phyloP scores from a whole-genome alignment of 2,329 filamentous ascomycete genomes.

The Elsinoe perseae region DNA sequence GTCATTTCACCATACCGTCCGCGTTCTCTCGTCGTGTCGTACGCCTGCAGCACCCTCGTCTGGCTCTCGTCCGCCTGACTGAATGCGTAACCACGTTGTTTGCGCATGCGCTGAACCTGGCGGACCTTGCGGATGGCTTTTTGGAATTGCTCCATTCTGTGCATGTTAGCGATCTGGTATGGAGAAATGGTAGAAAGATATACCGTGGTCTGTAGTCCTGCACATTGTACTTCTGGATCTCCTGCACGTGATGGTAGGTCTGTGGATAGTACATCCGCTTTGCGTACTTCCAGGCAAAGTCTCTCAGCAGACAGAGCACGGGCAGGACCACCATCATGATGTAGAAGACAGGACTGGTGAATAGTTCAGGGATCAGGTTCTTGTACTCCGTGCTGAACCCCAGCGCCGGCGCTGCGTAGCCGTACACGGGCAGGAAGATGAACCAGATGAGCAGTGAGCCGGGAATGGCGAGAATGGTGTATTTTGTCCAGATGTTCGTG shows the following conservation, averaged over 20 bases:
- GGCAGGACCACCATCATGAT: conserved; percentile 75
- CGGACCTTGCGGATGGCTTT: conserved; percentile 98
- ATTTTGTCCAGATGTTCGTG: conserved; percentile 98
- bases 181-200: conserved; percentile 28
- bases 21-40: conserved; percentile 89
- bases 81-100: conserved; percentile 97
- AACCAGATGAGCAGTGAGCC: conserved; percentile 90
- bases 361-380: conserved; percentile 73
- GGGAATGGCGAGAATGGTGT: conserved; percentile 89
- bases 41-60: conserved; percentile 89
- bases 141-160: conserved; percentile 97
- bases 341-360: conserved; percentile 81
- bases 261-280: conserved; percentile 97
- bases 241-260: conserved; percentile 95
- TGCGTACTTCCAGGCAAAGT: conserved; percentile 94
- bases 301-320: conserved; percentile 71
- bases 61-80: conserved; percentile 96
- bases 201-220: conserved; percentile 96
- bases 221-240: conserved; percentile 99
- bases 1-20: conserved; percentile 95
- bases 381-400: conserved; percentile 75
- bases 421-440: conserved; percentile 81
- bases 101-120: conserved; percentile 97
- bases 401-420: conserved; percentile 72
- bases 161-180: conserved; percentile 15